A percentile compares a stretch with the other conserved stretches of the same genome.
phyloP scores from a whole-genome alignment of 495 filamentous ascomycete genomes.

The Penicillium pancosmium region DNA sequence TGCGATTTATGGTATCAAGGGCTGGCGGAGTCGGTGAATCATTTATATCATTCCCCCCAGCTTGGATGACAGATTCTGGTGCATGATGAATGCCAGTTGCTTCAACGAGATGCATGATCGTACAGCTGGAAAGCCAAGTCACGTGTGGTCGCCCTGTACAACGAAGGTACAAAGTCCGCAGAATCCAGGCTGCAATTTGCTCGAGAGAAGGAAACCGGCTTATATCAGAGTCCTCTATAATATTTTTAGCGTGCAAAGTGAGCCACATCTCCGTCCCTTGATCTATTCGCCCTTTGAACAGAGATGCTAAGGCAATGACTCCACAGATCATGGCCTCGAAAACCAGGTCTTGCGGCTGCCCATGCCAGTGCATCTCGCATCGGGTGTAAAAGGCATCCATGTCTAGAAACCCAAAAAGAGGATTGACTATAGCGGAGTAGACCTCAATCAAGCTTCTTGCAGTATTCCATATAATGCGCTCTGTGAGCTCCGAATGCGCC shows the following conservation, averaged over 20 bases:
- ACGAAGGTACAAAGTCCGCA: constrained; percentile 44
- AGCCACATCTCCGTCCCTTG: constrained; percentile 31
- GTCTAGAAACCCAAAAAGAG: constrained; percentile 45
- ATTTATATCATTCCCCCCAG: constrained; percentile 4
- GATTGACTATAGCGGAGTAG: constrained; percentile 40
- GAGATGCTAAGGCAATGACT: constrained; percentile 35
- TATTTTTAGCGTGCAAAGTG: constrained; percentile 33
- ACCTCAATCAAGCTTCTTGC: constrained; percentile 29
- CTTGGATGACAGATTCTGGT: constrained; percentile 19
- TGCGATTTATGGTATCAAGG: constrained; percentile 26
- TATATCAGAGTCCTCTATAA: constrained; percentile 37
- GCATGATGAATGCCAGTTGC: constrained; percentile 45
- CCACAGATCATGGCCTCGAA: constrained; percentile 42
- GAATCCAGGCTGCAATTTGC: constrained; percentile 43
- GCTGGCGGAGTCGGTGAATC: constrained; percentile 10
- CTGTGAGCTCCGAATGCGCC: constrained; percentile 16
- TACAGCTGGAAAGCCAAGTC: constrained; percentile 46
- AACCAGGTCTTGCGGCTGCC: constrained; percentile 20
- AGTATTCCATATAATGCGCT: constrained; percentile 29
- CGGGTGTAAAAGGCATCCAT: constrained; percentile 21
- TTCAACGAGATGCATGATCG: constrained; percentile 46
- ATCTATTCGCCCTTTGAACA: constrained; percentile 29
- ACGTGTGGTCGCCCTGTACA: constrained; percentile 43
- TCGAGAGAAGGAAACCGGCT: constrained; percentile 31
- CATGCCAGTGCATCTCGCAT: constrained; percentile 33